Conservation (phyloP, 2,329 filamentous ascomycete genomes). For the Ophiostoma himal-ulmi region DNA sequence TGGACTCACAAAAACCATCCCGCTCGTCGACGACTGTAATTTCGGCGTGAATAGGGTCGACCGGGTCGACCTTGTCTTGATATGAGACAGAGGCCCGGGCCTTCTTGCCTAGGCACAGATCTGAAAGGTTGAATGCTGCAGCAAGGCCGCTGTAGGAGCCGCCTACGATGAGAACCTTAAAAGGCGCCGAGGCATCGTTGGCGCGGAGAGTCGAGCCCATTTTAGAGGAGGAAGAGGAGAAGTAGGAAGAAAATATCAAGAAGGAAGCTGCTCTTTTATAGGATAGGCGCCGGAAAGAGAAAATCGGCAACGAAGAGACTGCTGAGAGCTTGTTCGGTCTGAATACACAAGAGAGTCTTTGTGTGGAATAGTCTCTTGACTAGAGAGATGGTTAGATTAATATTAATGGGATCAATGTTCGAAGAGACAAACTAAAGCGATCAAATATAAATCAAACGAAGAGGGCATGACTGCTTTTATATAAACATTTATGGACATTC, state of each 20-base stretch:
- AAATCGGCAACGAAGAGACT: background rate
- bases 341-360: background rate
- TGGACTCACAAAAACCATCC: constrained; percentile 67
- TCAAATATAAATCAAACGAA: background rate
- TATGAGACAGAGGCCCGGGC: constrained; percentile 40
- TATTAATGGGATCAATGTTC: background rate
- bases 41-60: constrained; percentile 48
- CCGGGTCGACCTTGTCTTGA: background rate
- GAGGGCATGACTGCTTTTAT: background rate
- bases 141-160: constrained; percentile 68
- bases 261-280: background rate
- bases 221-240: background rate
- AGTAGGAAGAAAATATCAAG: background rate
- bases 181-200: constrained; percentile 30
- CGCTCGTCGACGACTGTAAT: constrained; percentile 72
- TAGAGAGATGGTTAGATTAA: background rate
- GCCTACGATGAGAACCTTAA: constrained; percentile 61
- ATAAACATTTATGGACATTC: background rate
- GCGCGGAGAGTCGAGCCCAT: constrained; percentile 21
- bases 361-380: background rate
- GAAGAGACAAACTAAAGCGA: background rate
- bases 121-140: constrained; percentile 59
- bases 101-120: constrained; percentile 53
- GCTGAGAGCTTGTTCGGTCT: background rate
- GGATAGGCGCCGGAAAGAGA: background rate